Conservation (phyloP, 1,139 yeast genomes). For the Schizosaccharomyces versatilis region DNA sequence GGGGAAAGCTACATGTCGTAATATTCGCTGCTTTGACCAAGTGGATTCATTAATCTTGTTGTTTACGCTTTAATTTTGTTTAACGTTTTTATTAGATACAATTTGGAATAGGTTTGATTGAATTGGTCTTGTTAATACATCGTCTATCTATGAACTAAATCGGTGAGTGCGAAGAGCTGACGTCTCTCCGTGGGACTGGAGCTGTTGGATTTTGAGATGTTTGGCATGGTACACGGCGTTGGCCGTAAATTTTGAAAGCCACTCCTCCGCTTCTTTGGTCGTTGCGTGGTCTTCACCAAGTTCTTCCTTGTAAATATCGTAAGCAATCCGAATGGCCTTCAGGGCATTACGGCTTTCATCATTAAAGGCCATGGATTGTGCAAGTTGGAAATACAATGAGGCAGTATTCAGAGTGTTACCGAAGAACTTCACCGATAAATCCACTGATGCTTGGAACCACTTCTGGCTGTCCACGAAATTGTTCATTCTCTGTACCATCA, state of each 20-base stretch:
- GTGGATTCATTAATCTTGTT: no score
- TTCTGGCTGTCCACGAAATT: constrained; percentile 27
- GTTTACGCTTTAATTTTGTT: no score
- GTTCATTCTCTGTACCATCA: constrained; percentile 34
- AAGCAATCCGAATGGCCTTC: constrained; percentile 31
- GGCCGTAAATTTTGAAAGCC: constrained; percentile 29
- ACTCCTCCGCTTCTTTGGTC: constrained; percentile 41
- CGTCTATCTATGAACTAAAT: no score
- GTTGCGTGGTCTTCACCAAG: constrained; percentile 42
- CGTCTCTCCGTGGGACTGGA: no score
- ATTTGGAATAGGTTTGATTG: no score
- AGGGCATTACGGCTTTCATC: constrained; percentile 35
- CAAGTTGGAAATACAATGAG: constrained; percentile 39
- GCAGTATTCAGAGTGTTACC: constrained; percentile 44
- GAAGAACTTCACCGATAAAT: constrained; percentile 27
- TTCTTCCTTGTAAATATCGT: constrained; percentile 31
- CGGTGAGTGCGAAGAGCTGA: no score
- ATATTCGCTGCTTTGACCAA: no score
- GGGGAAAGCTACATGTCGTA: no score
- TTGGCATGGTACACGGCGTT: constrained; percentile 20
- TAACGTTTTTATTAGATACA: no score
- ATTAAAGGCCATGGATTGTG: constrained; percentile 35
- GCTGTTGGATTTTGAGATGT: no score
- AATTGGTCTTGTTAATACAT: no score
- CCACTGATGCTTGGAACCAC: constrained; percentile 30